phyloP scores from a whole-genome alignment of 2,329 filamentous ascomycete genomes.

The Verticillium alfalfae region DNA sequence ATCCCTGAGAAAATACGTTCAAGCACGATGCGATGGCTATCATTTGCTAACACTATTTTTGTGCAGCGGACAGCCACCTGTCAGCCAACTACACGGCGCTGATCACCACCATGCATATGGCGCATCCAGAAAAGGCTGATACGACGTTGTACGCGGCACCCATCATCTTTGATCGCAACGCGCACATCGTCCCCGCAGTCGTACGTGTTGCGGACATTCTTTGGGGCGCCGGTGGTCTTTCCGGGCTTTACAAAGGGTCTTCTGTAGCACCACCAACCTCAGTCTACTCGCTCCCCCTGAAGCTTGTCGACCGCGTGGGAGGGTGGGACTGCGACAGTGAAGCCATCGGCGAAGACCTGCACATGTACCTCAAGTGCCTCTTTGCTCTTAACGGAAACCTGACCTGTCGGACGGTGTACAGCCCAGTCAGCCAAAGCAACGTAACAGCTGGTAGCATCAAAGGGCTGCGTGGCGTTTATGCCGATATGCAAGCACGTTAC shows the following conservation, averaged over 20 bases:
- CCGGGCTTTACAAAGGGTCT: slow-evolving; percentile 59
- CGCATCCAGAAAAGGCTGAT: slow-evolving; percentile 51
- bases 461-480: slow-evolving; percentile 46
- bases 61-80: slow-evolving; percentile 64
- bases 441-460: slow-evolving; percentile 53
- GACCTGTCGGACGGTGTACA: slow-evolving; percentile 57
- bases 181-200: slow-evolving; percentile 59
- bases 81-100: slow-evolving; percentile 62
- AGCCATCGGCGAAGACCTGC: slow-evolving; percentile 69
- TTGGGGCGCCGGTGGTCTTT: slow-evolving; percentile 67
- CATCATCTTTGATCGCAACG: slow-evolving; percentile 70
- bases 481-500: slow-evolving; percentile 61
- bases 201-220: slow-evolving; percentile 68
- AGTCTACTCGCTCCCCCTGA: slow-evolving; percentile 65
- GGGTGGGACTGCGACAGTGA: slow-evolving; percentile 68
- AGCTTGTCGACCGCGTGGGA: slow-evolving; percentile 61
- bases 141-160: slow-evolving; percentile 65
- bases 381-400: slow-evolving; percentile 67
- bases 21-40: not conserved
- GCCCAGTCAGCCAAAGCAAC: slow-evolving; percentile 68
- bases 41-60: slow-evolving; percentile 2
- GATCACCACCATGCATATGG: slow-evolving; percentile 57
- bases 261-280: slow-evolving; percentile 65
- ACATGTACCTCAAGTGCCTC: slow-evolving; percentile 77
- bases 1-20: not conserved